Percentiles rank a stretch among this genome's conserved stretches.
Evolutionary conservation across 2,329 filamentous ascomycete species (phyloP).

Genomic region (Pseudofabraea citricarpa): DNA sequence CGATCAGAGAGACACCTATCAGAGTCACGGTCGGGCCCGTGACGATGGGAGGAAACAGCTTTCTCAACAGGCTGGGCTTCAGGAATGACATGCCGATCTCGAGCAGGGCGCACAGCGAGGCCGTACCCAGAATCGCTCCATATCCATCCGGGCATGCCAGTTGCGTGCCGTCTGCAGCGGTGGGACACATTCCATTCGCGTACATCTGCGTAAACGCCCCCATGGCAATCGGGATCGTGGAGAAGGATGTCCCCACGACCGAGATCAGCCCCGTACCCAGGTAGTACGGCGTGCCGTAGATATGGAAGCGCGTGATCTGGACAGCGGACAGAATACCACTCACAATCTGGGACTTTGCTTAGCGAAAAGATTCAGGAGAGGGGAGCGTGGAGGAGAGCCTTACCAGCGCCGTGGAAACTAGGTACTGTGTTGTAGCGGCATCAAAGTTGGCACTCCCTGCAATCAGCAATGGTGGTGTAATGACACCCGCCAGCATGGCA

Average conservation of each 20-base stretch:
- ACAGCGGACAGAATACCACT: conserved; percentile 70
- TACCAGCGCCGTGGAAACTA: conserved; percentile 45
- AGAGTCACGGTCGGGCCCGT: conserved; percentile 66
- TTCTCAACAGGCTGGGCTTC: conserved; percentile 61
- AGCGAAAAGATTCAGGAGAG: no score
- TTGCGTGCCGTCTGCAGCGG: conserved; percentile 55
- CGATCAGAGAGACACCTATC: conserved; percentile 70
- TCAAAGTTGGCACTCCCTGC: conserved; percentile 52
- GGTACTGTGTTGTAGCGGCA: conserved; percentile 61
- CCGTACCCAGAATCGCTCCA: conserved; percentile 69
- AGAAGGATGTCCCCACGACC: conserved; percentile 74
- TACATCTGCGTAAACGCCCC: background rate
- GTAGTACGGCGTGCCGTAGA: conserved; percentile 67
- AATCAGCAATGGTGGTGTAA: conserved; percentile 74
- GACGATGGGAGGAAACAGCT: conserved; percentile 74
- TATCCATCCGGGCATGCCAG: conserved; percentile 74
- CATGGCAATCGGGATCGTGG: conserved; percentile 70
- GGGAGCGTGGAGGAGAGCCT: no score
- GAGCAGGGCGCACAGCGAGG: conserved; percentile 58
- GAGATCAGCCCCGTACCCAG: conserved; percentile 73
- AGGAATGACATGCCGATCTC: conserved; percentile 74
- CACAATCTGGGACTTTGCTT: conserved; percentile 65
- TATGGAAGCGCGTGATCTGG: conserved; percentile 73
- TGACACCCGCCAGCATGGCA: conserved; percentile 71
- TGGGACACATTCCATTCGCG: conserved; percentile 14